phyloP scores from a whole-genome alignment of 208 protist species.

The Leishmania aethiopica region DNA sequence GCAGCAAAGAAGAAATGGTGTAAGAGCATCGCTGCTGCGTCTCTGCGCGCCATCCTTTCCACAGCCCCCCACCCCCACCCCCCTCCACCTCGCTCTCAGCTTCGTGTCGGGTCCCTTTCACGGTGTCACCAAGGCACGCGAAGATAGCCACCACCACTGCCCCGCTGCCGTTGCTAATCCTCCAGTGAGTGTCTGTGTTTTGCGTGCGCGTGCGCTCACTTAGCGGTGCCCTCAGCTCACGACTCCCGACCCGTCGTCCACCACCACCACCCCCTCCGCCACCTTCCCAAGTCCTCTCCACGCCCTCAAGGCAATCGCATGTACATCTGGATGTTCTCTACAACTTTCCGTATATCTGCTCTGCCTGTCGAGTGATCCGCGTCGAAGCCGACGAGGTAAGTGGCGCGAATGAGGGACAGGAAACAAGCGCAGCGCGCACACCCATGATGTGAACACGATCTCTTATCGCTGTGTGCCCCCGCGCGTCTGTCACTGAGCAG shows the following conservation, averaged over 20 bases:
- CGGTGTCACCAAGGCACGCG: not conserved
- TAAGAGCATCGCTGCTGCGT: not conserved
- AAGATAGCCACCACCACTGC: not conserved
- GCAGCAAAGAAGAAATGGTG: slow-evolving; percentile 45
- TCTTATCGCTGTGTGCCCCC: not conserved
- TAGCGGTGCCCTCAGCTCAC: not conserved
- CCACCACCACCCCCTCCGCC: no score
- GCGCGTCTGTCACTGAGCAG: not conserved
- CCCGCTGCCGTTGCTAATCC: not conserved
- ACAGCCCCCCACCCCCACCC: no score
- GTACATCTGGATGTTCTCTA: no score
- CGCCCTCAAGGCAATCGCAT: not conserved
- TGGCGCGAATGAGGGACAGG: not conserved
- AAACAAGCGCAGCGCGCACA: not conserved
- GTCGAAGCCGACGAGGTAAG: not conserved
- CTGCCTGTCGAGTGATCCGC: no score
- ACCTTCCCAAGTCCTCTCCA: not conserved
- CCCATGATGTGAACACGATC: not conserved
- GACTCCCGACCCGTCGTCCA: not conserved
- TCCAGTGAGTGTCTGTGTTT: not conserved
- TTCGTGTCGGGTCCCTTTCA: not conserved
- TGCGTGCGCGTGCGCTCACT: not conserved
- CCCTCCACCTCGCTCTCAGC: not conserved
- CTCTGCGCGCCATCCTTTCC: not conserved
- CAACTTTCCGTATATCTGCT: no score